A percentile compares a stretch with the other conserved stretches of the same genome.
phyloP scores from a whole-genome alignment of 208 protist species.

The Naegleria fowleri region DNA sequence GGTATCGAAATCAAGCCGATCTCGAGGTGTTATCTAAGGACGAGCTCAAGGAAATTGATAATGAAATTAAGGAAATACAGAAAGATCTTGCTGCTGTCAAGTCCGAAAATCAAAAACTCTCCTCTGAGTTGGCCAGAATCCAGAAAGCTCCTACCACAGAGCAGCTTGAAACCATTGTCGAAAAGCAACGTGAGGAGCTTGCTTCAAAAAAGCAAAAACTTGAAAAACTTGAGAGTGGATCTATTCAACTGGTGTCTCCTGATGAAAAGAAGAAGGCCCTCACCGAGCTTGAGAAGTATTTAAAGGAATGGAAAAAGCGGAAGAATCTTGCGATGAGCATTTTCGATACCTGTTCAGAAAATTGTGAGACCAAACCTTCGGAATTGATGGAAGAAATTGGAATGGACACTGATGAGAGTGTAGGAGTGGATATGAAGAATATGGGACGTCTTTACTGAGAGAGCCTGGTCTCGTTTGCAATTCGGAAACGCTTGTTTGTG shows the following conservation, averaged over 20 bases:
- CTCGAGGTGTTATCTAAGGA: background rate
- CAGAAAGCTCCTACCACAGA: background rate
- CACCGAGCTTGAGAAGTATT: background rate
- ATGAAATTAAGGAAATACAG: background rate
- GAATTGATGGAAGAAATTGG: background rate
- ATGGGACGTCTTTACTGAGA: background rate
- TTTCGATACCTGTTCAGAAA: background rate
- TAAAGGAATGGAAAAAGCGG: constrained; percentile 11
- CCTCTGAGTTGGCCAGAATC: background rate
- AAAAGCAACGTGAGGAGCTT: background rate
- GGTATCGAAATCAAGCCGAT: background rate
- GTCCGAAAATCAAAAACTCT: too few species aligned
- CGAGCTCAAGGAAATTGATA: background rate
- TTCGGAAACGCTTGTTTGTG: too few species aligned
- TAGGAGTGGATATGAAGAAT: background rate
- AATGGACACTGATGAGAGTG: background rate
- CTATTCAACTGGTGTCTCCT: background rate
- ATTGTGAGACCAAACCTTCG: background rate
- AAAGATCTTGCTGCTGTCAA: background rate
- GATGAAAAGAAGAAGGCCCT: background rate
- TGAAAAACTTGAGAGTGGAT: background rate
- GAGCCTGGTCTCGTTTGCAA: too few species aligned
- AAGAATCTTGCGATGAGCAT: background rate
- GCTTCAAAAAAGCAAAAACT: background rate
- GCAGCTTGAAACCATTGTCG: background rate